Base-by-base conservation (phyloP, 2,329 filamentous ascomycete genomes). In the Penicillium glabrum region DNA sequence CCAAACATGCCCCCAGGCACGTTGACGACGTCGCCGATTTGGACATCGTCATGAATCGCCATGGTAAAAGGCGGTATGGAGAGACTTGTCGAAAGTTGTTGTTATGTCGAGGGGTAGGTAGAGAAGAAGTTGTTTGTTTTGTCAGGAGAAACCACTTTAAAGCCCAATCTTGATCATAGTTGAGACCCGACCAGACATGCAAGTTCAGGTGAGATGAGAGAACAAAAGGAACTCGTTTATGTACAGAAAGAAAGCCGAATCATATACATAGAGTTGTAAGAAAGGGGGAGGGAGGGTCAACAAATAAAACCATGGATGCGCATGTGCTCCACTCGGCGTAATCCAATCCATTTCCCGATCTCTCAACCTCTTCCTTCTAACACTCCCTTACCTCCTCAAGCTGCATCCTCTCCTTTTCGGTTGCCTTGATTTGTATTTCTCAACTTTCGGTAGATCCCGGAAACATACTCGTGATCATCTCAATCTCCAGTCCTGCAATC, bases 1-100 rank as follows among this genome's bases (percentile, higher is more conserved):
- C 95, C 95, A 64, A 89, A 81, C 92, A 99, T 96, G 72, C 89
- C 91, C 43, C 95, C 95, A 1, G 93, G 93, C 46, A 97, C 93
- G 65, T 97, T 93, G 60, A 97, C 93, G 33, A 82, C 74, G 71
- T 97, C 93, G 63, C 93, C 93, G 41, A 95, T 82, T 61, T 86
- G 83, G 59, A 96, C 78, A 44, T 85, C 82, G 58, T 77, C 75
- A 54, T 68, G 60, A 49, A 70, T 65, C 53, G 72, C 72, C 74
- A 76, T 77, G 24, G 57, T 63, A 35, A 54, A n/a, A 21, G 8
- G 39, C 10, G 48, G 19, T 27, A 19, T 46, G 29, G 2, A 35
- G 14, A 35, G 13, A 16, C 19, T 11, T 48, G 27, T 41, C 39
- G 31, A 26, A 26, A 10, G 44, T 43, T 11, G 44, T 39, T 31